Evolutionary conservation across 1,139 yeast genomes (phyloP).

Genomic region (Candida smagusa): DNA sequence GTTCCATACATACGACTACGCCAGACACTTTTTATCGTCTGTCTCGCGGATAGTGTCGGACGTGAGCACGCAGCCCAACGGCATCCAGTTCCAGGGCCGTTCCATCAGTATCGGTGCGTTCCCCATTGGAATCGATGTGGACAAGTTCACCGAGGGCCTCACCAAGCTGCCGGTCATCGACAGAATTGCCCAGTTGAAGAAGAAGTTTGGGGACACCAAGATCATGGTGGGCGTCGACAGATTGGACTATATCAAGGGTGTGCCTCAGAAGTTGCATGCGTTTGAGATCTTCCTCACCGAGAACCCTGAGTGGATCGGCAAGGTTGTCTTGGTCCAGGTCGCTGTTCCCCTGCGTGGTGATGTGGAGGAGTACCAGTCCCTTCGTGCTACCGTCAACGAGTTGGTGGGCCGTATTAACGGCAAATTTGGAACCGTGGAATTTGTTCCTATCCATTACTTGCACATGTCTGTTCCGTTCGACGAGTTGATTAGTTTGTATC

Average conservation of each 20-base stretch:
- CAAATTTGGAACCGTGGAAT: conserved; percentile 92
- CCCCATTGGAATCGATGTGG: conserved; percentile 98
- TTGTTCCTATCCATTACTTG: conserved; percentile 95
- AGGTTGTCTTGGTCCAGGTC: conserved; percentile 91
- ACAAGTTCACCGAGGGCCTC: conserved; percentile 80
- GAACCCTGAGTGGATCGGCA: conserved; percentile 98
- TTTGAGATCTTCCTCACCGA: conserved; percentile 87
- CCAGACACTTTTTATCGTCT: conserved; percentile 92
- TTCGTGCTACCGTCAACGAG: conserved; percentile 92
- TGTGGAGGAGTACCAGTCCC: conserved; percentile 94
- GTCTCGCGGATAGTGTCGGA: conserved; percentile 79
- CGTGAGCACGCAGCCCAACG: conserved; percentile 85
- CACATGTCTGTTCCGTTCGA: conserved; percentile 89
- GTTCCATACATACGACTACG: conserved; percentile 98
- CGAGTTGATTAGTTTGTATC: conserved; percentile 84
- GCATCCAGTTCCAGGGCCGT: conserved; percentile 75
- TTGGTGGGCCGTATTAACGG: conserved; percentile 97
- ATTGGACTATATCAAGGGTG: conserved; percentile 93
- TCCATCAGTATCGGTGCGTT: conserved; percentile 90
- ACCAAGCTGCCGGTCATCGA: conserved; percentile 58
- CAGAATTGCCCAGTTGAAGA: conserved; percentile 61
- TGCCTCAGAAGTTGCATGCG: conserved; percentile 94
- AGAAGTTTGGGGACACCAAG: conserved; percentile 67
- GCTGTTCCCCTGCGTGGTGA: conserved; percentile 98
- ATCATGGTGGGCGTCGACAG: conserved; percentile 95